These are phyloP conservation scores for Aspergillus biplanus DNA, from an alignment of 495 filamentous ascomycete genomes.

Conservation along the genomic window DNA sequence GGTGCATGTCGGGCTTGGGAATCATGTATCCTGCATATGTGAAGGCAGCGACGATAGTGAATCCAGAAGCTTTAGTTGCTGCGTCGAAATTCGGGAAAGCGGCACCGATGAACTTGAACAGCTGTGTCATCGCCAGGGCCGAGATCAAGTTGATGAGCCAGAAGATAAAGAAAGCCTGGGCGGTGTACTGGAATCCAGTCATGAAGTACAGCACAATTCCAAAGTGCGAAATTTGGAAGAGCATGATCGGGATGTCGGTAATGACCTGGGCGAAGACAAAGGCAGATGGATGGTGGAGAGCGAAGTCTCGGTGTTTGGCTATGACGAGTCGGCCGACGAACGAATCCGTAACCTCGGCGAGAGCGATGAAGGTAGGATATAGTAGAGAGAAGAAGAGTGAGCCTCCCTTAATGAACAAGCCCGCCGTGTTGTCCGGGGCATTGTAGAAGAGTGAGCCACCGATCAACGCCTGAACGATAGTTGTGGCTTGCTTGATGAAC, in stretches of 20 bases:
- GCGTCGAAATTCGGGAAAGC: conserved; percentile 54
- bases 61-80: conserved; percentile 57
- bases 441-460: conserved; percentile 48
- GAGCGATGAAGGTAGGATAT: no score
- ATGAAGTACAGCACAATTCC: conserved; percentile 77
- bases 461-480: conserved; percentile 43
- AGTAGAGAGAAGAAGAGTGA: no score
- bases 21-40: conserved; percentile 65
- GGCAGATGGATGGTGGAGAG: conserved; percentile 75
- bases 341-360: no score
- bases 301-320: no score
- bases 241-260: conserved; percentile 69
- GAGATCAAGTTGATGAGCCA: conserved; percentile 31
- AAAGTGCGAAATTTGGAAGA: conserved; percentile 69
- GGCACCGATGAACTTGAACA: conserved; percentile 56
- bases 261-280: conserved; percentile 74
- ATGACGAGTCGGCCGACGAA: no score
- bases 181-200: conserved; percentile 52
- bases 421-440: conserved; percentile 40
- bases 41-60: conserved; percentile 40
- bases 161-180: conserved; percentile 56
- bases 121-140: conserved; percentile 51
- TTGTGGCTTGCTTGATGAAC: conserved; percentile 59
- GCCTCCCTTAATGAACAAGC: conserved; percentile 57
- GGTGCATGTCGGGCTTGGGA: conserved; percentile 60